Base-by-base conservation (phyloP, 257 asterid species). In the Linderniella brevidens region DNA sequence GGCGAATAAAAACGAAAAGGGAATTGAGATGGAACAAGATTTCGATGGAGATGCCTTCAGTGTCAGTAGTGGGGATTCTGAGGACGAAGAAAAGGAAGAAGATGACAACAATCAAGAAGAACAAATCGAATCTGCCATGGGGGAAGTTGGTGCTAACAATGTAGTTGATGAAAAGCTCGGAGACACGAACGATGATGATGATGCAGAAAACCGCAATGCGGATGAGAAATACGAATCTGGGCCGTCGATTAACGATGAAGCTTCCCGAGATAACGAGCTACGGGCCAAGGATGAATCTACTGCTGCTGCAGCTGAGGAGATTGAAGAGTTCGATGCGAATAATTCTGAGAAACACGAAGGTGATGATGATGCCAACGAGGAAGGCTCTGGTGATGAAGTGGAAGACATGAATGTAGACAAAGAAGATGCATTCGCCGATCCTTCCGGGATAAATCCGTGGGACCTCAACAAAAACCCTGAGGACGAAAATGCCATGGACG, bases 11-110 rank as follows among this genome's bases (percentile, higher is more conserved):
- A 64, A 57, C 55, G 94, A 78, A 16, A 85, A 79, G 59, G 98
- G 98, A 40, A 61, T 90, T 52, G 98, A 90, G 79, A 81, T 90
- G 96, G 98, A 79, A 47, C 72, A 90, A 63, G 98, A 90, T 58
- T 78, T 90, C 44, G 59, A 52, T 38, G 96, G 68, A 53, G 79
- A 71, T 48, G 63, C 75, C 11, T 65, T 55, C 55, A 82, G 92
- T 58, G 76, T 81, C 38, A 81, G 94, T 57, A 81, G 94, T 57
- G 94, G 79, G 63, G 96, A 81, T 52, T 67, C 92, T 18, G 93
- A 58, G 37, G 77, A 72, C 42, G 95, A 80, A 45, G 76, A 72
- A 25, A 63, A 57, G 19, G 82, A 19, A 9, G 51, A 19, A 9
- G 51, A 46, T 46, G 17, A 10, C 17, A 35, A n/a, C n/a, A n/a